Conservation (phyloP, 1,139 yeast species). For the Hansenula sp. region DNA sequence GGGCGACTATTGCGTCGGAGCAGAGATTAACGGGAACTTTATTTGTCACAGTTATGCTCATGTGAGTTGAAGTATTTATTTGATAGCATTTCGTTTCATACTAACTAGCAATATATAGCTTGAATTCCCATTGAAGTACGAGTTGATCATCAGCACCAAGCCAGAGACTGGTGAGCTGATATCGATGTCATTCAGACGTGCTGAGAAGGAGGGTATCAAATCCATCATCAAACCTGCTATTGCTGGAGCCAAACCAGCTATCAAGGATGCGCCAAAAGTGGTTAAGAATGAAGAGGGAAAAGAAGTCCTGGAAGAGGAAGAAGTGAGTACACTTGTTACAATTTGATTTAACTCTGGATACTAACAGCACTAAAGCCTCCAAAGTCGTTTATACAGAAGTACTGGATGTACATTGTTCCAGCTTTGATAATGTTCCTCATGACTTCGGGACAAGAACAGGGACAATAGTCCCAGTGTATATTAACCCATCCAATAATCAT, state of each 20-base stretch:
- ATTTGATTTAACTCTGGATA: not conserved
- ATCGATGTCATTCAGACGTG: conserved; percentile 6
- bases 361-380: conserved; percentile 4
- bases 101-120: conserved; percentile 2
- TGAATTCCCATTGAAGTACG: conserved; percentile 9
- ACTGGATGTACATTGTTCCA: conserved; percentile 28
- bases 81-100: not conserved
- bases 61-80: not conserved
- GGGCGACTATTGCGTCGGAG: conserved; percentile 18
- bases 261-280: conserved; percentile 2
- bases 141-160: conserved; percentile 7
- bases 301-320: conserved; percentile 3
- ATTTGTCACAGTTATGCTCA: conserved; percentile 10
- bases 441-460: not conserved
- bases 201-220: conserved; percentile 5
- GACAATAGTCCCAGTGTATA: no score
- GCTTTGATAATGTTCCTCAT: conserved; percentile 12
- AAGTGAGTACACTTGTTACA: not conserved
- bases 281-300: not conserved
- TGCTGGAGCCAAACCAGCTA: conserved; percentile 8
- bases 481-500: no score
- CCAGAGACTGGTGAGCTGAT: conserved; percentile 12
- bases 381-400: conserved; percentile 25
- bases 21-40: conserved; percentile 10
- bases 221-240: conserved; percentile 5